Conservation (phyloP, 768 basidiomycete genomes). For the Artomyces pyxidatus region DNA sequence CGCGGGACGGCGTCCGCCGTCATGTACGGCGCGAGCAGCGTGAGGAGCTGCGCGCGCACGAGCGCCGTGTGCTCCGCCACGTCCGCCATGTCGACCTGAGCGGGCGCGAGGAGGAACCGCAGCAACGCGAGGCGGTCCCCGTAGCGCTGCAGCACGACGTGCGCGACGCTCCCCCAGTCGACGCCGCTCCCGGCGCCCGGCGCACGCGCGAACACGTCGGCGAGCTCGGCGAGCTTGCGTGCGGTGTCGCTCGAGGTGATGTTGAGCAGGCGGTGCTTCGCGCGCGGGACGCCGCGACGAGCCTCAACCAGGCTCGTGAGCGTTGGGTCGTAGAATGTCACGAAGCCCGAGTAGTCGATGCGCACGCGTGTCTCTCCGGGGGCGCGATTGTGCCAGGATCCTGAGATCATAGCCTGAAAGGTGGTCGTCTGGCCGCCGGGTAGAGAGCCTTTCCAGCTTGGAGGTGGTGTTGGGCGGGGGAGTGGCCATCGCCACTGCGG, state of each 20-base stretch:
- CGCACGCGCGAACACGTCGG: not conserved
- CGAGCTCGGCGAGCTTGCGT: not conserved
- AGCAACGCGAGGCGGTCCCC: too few relatives aligned
- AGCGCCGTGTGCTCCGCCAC: too few relatives aligned
- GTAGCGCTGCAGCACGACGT: too few relatives aligned
- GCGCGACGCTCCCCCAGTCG: not conserved
- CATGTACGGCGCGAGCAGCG: too few relatives aligned
- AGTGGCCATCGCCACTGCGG: too few relatives aligned
- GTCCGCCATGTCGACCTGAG: too few relatives aligned
- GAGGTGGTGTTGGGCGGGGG: too few relatives aligned
- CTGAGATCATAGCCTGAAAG: not conserved
- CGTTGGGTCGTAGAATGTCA: not conserved
- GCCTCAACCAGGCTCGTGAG: not conserved
- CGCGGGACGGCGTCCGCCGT: too few relatives aligned
- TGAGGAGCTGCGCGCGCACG: too few relatives aligned
- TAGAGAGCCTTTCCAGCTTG: not conserved
- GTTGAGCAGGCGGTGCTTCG: too few relatives aligned
- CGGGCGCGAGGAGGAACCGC: too few relatives aligned
- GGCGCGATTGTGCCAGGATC: not conserved
- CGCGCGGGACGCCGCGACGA: not conserved
- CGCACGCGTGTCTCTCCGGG: not conserved
- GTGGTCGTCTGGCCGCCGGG: not conserved
- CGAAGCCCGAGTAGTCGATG: too few relatives aligned
- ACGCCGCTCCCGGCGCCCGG: not conserved
- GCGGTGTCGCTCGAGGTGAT: not conserved